Conservation (phyloP, 2,329 filamentous ascomycete genomes). For the Tolypocladium endophyticum region DNA sequence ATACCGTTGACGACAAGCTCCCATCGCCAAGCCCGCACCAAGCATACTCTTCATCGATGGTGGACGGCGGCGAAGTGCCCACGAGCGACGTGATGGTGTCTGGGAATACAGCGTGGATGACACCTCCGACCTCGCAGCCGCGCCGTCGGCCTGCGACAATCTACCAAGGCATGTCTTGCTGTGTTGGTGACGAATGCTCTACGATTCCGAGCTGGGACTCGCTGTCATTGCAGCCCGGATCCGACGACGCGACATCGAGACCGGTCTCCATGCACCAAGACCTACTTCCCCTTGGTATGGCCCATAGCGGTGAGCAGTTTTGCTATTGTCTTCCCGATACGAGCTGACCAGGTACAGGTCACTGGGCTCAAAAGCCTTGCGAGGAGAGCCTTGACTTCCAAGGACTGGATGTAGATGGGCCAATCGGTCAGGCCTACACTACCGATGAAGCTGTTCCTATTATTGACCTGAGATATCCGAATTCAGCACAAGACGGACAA, state of each 20-base stretch:
- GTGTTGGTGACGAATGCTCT: slow-evolving; percentile 41
- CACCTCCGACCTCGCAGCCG: slow-evolving; percentile 36
- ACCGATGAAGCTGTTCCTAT: slow-evolving; percentile 54
- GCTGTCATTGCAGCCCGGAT: slow-evolving; percentile 38
- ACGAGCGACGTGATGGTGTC: slow-evolving; percentile 36
- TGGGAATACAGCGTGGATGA: slow-evolving; percentile 42
- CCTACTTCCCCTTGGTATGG: slow-evolving; percentile 2
- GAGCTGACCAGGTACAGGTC: background rate
- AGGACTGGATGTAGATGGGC: slow-evolving; percentile 44
- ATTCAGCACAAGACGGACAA: slow-evolving; percentile 36
- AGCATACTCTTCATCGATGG: slow-evolving; percentile 13
- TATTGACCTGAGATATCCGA: slow-evolving; percentile 46
- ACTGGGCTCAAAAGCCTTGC: slow-evolving; percentile 43
- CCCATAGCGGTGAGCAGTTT: slow-evolving; percentile 18
- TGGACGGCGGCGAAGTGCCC: slow-evolving; percentile 41
- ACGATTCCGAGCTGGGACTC: slow-evolving; percentile 47
- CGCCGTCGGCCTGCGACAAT: slow-evolving; percentile 48
- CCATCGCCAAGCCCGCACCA: slow-evolving; percentile 12
- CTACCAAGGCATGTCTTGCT: slow-evolving; percentile 51
- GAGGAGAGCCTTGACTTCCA: slow-evolving; percentile 48
- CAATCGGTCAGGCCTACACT: slow-evolving; percentile 52
- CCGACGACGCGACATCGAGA: slow-evolving; percentile 40
- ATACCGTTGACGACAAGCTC: background rate
- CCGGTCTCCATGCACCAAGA: slow-evolving; percentile 49
- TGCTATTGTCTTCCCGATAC: background rate